Evolutionary conservation across 2,329 filamentous ascomycete species (phyloP).

Genomic region (Cyanodermella asteris): DNA sequence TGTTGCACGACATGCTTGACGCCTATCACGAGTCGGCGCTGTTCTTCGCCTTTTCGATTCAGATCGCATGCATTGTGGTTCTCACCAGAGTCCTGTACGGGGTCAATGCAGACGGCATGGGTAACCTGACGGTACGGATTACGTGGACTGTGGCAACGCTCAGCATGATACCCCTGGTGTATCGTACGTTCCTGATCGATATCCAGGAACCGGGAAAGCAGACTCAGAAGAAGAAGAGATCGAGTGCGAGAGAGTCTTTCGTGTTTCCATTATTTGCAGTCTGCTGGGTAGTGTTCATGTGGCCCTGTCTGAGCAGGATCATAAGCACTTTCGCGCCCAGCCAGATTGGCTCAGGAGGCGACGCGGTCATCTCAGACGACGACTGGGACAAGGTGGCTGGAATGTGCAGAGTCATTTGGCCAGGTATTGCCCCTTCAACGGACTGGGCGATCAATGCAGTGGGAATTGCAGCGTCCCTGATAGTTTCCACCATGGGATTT

Average conservation of each 20-base stretch:
- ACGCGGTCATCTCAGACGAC: constrained; percentile 4
- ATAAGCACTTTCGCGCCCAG: constrained; percentile 3
- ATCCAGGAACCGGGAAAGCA: not conserved
- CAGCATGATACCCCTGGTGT: constrained; percentile 9
- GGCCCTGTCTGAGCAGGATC: constrained; percentile 9
- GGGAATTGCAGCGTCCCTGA: constrained; percentile 3
- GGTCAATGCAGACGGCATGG: constrained; percentile 9
- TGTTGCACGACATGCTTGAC: too few species aligned
- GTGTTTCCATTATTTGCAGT: constrained; percentile 6
- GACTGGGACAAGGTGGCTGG: constrained; percentile 2
- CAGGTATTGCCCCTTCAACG: constrained; percentile 1
- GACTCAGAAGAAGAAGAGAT: not conserved
- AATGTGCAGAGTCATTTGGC: constrained; percentile 1
- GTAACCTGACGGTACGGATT: constrained; percentile 10
- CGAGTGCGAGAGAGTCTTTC: constrained; percentile 6
- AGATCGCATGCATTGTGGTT: constrained; percentile 10
- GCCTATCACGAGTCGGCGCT: constrained; percentile 9
- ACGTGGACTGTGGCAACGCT: constrained; percentile 9
- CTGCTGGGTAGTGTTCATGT: constrained; percentile 9
- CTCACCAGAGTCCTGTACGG: constrained; percentile 9
- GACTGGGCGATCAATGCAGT: constrained; percentile 3
- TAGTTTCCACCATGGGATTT: constrained; percentile 1
- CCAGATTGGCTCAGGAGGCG: constrained; percentile 6
- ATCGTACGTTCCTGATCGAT: too few species aligned
- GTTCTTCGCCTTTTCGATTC: constrained; percentile 10